Base-by-base conservation (phyloP, 352 stramenopile genomes). In the Albugo candida region DNA sequence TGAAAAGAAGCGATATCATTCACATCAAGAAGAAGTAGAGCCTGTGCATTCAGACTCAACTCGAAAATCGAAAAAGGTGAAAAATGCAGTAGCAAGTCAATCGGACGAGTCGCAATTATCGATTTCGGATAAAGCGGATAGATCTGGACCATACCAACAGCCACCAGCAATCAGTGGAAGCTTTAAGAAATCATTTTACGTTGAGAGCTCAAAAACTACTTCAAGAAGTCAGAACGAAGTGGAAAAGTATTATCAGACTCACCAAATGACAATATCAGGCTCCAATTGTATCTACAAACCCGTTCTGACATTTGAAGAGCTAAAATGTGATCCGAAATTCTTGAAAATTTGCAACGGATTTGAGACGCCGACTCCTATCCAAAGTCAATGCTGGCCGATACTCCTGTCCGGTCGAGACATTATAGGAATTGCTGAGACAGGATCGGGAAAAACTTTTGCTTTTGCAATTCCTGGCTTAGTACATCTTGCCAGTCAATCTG, bases 361-460 rank as follows among this genome's bases (percentile, higher is more conserved):
- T 59, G 57, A 64, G 45, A 81, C 72, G 61, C 93, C 94, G 31
- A 97, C 86, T 51, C 92, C 92, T n/a, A 98, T 99, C 65, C 94
- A 99, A 70, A 92, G 86, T 36, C 85, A 98, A 60, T 97, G 92
- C 58, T 98, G 93, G 93, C 83, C 83, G 5, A 87, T 94, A 49
- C 63, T 94, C 14, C 65, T 71, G 17, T 85, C 72, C 2, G 78
- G 76, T 34, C 70, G 79, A 18, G 83, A 96, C 53, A 84, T 94
- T 47, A 87, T 95, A 45, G 83, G 80, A 50, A 92, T 95, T 50
- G 81, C 85, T n/a, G 81, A 95, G 64, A 96, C 83, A 4, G 92
- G 93, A 36, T 95, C 77, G 14, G 94, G 94, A 21, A 98, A 98
- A 66, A 98, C 93, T 35, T 67, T 98, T 14, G 92, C 86, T n/a